Conservation (phyloP, 2,329 filamentous ascomycete species). For the Colletotrichum agaves region DNA sequence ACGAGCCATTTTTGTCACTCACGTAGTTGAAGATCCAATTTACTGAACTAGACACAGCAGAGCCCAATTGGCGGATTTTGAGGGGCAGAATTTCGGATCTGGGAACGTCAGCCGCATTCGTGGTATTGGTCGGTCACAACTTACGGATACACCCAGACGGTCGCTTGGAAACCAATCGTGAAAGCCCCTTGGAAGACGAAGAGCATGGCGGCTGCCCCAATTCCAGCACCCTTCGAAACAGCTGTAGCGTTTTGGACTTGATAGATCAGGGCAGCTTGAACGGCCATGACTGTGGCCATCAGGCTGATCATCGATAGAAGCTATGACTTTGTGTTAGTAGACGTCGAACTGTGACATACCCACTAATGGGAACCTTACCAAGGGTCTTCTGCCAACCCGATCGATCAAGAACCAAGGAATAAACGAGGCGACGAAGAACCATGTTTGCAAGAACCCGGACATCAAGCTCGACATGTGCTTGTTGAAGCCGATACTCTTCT, state of each 20-base stretch:
- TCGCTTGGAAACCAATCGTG: conserved; percentile 51
- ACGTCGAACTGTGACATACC: conserved; percentile 13
- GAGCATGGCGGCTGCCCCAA: conserved; percentile 53
- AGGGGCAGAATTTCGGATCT: conserved; percentile 48
- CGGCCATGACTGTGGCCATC: conserved; percentile 54
- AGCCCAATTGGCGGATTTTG: conserved; percentile 45
- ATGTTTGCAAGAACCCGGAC: conserved; percentile 63
- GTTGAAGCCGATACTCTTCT: conserved; percentile 54
- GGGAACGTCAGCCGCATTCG: rapidly evolving
- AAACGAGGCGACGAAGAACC: conserved; percentile 52
- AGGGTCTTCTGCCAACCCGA: conserved; percentile 53
- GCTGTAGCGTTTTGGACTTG: conserved; percentile 50
- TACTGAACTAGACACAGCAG: conserved; percentile 46
- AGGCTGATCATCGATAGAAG: conserved; percentile 53
- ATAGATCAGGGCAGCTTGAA: conserved; percentile 53
- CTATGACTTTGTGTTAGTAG: conserved; percentile 32
- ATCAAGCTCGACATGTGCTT: conserved; percentile 59
- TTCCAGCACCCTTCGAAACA: conserved; percentile 47
- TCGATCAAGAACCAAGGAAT: conserved; percentile 60
- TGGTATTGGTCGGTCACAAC: not conserved
- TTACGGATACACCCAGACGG: conserved; percentile 48
- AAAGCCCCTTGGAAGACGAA: conserved; percentile 54
- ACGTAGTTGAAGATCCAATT: conserved; percentile 51
- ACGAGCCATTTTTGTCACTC: conserved; percentile 24
- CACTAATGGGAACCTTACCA: not conserved